Conservation (phyloP, 1,284 basidiomycete species). For the Microbotryum scabiosae region DNA sequence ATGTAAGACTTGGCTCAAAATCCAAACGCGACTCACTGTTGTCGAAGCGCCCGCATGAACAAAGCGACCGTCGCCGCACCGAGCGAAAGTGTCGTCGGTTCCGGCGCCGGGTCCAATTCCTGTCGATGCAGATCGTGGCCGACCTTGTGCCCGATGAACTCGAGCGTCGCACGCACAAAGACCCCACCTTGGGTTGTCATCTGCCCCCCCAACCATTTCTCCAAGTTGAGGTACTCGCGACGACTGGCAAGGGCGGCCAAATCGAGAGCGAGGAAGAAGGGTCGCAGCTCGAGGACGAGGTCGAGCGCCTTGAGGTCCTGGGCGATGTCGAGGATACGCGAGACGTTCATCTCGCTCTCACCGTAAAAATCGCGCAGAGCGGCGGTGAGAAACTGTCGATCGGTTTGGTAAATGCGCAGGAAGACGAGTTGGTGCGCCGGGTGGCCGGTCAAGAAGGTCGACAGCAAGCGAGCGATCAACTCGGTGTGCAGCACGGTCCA, state of each 20-base stretch:
- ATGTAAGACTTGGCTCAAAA: no score
- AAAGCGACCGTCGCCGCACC: slow-evolving; percentile 82
- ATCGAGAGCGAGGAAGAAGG: slow-evolving; percentile 73
- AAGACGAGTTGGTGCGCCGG: slow-evolving; percentile 94
- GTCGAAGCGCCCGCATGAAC: slow-evolving; percentile 76
- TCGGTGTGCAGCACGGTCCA: slow-evolving; percentile 82
- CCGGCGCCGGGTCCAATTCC: slow-evolving; percentile 55
- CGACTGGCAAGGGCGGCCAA: slow-evolving; percentile 87
- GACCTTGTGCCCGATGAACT: slow-evolving; percentile 85
- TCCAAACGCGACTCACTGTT: slow-evolving; percentile 49
- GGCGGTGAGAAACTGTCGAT: slow-evolving; percentile 72
- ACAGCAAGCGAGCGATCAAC: slow-evolving; percentile 74
- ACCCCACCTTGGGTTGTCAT: slow-evolving; percentile 70
- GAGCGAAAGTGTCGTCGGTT: slow-evolving; percentile 70
- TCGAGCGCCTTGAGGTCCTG: slow-evolving; percentile 92
- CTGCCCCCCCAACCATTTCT: slow-evolving; percentile 90
- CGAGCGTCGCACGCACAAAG: slow-evolving; percentile 76
- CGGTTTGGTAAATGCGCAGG: slow-evolving; percentile 87
- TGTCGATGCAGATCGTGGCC: slow-evolving; percentile 72
- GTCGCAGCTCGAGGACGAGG: slow-evolving; percentile 74
- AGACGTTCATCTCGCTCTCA: slow-evolving; percentile 86
- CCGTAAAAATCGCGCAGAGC: slow-evolving; percentile 86
- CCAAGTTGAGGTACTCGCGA: slow-evolving; percentile 86
- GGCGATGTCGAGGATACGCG: slow-evolving; percentile 86
- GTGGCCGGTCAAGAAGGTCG: slow-evolving; percentile 84